A percentile compares a stretch with the other conserved stretches of the same genome.
These are phyloP conservation scores for Murraya koenigii DNA, from an alignment of 345 rosid genomes.

Conservation along the genomic window DNA sequence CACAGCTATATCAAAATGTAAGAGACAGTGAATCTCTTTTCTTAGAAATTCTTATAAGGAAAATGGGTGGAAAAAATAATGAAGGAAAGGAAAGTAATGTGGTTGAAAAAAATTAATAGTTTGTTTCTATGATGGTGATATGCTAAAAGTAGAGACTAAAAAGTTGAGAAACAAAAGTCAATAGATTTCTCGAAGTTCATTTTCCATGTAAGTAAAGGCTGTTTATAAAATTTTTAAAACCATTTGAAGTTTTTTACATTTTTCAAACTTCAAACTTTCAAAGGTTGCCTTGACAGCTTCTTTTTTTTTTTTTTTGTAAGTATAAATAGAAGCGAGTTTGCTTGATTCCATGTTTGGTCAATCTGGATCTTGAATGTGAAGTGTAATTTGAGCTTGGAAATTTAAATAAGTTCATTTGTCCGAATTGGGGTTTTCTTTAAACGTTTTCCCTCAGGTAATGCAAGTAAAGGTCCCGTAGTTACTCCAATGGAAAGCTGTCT, in stretches of 20 bases:
- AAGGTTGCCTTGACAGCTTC: no score
- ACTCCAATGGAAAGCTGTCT: neutral
- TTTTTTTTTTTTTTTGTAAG: no score
- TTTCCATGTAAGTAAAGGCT: neutral
- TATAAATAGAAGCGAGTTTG: neutral
- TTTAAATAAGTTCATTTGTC: neutral
- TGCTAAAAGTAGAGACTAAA: neutral
- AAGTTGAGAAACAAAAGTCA: neutral
- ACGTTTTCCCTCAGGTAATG: neutral
- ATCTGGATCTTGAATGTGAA: neutral
- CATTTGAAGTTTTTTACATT: neutral
- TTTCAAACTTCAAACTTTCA: neutral
- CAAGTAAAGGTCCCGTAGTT: neutral
- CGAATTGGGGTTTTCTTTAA: neutral
- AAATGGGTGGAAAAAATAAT: neutral
- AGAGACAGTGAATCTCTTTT: conserved; percentile 12
- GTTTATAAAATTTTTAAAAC: neutral
- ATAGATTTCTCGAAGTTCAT: neutral
- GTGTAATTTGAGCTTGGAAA: neutral
- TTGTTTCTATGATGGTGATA: neutral
- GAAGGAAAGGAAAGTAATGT: neutral
- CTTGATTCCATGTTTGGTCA: neutral
- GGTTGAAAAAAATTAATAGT: neutral
- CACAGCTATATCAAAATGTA: conserved; percentile 86
- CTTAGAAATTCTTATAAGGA: neutral